Percentiles rank a stretch among this genome's conserved stretches.
phyloP scores from a whole-genome alignment of 768 basidiomycete genomes.

The Panaeolus papilionaceus region DNA sequence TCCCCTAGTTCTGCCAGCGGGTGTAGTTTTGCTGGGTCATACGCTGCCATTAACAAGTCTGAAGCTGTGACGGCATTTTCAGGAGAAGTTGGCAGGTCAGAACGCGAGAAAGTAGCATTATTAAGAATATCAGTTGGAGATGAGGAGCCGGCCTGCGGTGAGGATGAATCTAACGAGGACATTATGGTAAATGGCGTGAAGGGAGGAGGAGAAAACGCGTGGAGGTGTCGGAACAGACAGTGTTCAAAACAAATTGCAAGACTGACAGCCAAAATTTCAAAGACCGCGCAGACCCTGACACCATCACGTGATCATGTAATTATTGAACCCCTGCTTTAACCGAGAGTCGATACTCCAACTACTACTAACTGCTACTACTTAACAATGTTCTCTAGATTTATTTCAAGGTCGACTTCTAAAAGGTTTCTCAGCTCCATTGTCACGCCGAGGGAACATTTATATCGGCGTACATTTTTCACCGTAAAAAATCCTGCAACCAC shows the following conservation, averaged over 20 bases:
- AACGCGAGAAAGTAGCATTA: constrained; percentile 53
- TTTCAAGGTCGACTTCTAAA: background rate
- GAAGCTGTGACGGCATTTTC: constrained; percentile 78
- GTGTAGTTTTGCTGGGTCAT: constrained; percentile 92
- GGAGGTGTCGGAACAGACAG: constrained; percentile 21
- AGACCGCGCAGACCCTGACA: constrained; percentile 28
- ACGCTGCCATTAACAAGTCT: constrained; percentile 85
- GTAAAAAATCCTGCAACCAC: constrained; percentile 13
- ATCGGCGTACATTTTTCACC: constrained; percentile 23
- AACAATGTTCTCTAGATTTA: constrained; percentile 15
- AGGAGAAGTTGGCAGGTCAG: constrained; percentile 43
- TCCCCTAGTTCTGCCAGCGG: constrained; percentile 92
- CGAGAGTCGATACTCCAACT: background rate
- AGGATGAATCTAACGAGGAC: constrained; percentile 30
- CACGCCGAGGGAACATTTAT: constrained; percentile 21
- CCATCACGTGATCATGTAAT: constrained; percentile 31
- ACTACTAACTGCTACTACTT: background rate
- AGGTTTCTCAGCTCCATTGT: constrained; percentile 14
- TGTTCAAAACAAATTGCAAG: constrained; percentile 27
- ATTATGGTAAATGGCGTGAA: constrained; percentile 20
- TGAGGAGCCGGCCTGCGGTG: constrained; percentile 40
- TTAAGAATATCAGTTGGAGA: constrained; percentile 53
- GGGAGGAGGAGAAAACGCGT: constrained; percentile 26
- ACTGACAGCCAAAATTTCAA: constrained; percentile 32
- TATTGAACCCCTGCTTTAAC: constrained; percentile 1